Conservation (phyloP, 108 stramenopile species). For the Discostella stelligeroides region DNA sequence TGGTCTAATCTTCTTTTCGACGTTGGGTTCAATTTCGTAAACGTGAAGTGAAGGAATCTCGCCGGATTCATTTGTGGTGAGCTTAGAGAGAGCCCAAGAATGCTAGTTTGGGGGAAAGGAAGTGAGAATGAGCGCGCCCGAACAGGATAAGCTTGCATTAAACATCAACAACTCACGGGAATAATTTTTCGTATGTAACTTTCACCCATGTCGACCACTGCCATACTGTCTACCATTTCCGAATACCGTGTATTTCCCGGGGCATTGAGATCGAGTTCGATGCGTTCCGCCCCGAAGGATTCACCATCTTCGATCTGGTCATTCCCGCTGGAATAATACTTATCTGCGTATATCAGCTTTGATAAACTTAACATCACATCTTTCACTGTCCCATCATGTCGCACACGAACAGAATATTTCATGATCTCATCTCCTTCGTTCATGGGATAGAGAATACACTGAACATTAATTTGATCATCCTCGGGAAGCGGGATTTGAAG, state of each 20-base stretch:
- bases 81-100: slow-evolving; percentile 71
- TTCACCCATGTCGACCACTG: slow-evolving; percentile 84
- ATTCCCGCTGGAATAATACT: slow-evolving; percentile 23
- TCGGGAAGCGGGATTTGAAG: slow-evolving; percentile 94
- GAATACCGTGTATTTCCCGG: slow-evolving; percentile 30
- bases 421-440: slow-evolving; percentile 48
- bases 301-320: slow-evolving; percentile 14
- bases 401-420: slow-evolving; percentile 81
- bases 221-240: slow-evolving; percentile 72
- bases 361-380: slow-evolving; percentile 77
- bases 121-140: background rate
- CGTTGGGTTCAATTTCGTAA: slow-evolving; percentile 72
- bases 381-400: slow-evolving; percentile 72
- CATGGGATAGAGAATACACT: slow-evolving; percentile 69
- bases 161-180: slow-evolving; percentile 58
- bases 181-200: slow-evolving; percentile 81
- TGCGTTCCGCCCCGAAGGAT: slow-evolving; percentile 18
- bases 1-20: slow-evolving; percentile 6
- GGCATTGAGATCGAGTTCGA: slow-evolving; percentile 20
- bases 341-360: slow-evolving; percentile 61
- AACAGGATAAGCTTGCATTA: slow-evolving; percentile 5
- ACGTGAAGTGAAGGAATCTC: slow-evolving; percentile 77
- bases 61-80: slow-evolving; percentile 80
- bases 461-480: slow-evolving; percentile 80
- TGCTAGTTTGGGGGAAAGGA: slow-evolving; percentile 45